Evolutionary conservation across 2,329 filamentous ascomycete genomes (phyloP), one percentile per base, ranked within the genome.

Genomic region (Trichoderma sp.): DNA sequence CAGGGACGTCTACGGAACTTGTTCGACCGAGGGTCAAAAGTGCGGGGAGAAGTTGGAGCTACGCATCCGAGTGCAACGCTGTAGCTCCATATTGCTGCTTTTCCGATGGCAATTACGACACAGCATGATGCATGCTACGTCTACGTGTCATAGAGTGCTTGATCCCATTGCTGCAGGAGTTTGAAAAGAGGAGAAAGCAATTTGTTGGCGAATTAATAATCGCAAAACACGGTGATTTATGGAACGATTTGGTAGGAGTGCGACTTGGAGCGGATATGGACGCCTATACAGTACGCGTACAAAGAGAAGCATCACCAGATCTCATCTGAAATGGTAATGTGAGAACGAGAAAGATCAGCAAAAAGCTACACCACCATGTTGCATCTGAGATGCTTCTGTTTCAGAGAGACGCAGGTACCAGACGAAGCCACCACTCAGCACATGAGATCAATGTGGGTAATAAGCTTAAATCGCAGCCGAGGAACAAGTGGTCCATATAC

Each of bases 381-480:
- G n/a, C 53, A 66, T 66, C 11, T 58, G n/a, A 49, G 5, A 6
- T 27, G 37, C 29, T 49, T 5, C 5, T 29, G 24, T 56, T 58
- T 47, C 52, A 35, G 24, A 40, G n/a, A 21, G 52, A 66, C 10
- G 53, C 62, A 66, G 62, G 62, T 57, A 58, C 62, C 2, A n/a
- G 7, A 47, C n/a, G 31, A 66, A 24, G 53, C 8, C n/a, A 24
- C 47, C 52, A 53, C 33, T 53, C 29, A 55, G 61, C 47, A n/a
- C 3, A 6, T 29, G 11, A 55, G 47, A 55, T 64, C 16, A 55
- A 49, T 3, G n/a, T 56, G 49, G n/a, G 27, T 5, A n/a, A 21
- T 58, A 58, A 66, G 63, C 52, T 66, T 66, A 66, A 58, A 65
- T 57, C 13, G 3, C 19, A 35, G 21, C n/a, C 13, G 29, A 33